Evolutionary conservation across 1,139 yeast species (phyloP), one percentile per base, ranked within the genome.

Genomic region (Blastobotrys arbuscula): DNA sequence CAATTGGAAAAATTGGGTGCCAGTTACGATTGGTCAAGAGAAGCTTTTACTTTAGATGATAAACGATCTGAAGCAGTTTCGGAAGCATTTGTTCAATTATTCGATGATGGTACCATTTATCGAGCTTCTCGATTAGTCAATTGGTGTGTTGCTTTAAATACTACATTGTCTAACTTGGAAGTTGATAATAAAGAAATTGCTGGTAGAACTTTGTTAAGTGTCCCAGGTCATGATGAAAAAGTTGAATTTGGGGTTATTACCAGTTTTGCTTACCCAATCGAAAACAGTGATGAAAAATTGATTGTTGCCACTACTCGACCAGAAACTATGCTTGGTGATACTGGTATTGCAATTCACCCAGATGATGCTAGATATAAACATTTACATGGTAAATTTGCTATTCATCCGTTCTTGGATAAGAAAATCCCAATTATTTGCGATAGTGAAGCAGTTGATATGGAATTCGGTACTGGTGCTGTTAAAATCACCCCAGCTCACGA

Each of bases 401-500:
- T 79, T 58, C 98, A 92, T 71, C 98, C 98, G 54, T 86, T 92
- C 71, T 72, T 88, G 60, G 87, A 84, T 65, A 84, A 90, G 67
- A 76, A 79, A 64, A 71, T 92, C 50, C 98, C 98, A 57, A 88
- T 92, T 64, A 74, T 92, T 54, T 79, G 90, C 50, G 98, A 92
- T 67, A 67, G 82, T 36, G 96, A 88, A 70, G 94, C 97, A 37
- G 98, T 92, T 55, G 98, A 92, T 69, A 92, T 92, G 97, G 96
- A 87, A 69, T 92, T 92, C 60, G 98, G 98, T 77, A 92, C 98
- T 57, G 98, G 98, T 83, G 98, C 98, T 40, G 98, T 92, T 57
- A 92, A 92, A 73, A 92, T 92, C 65, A 92, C 98, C 20, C 98
- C 98, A 52, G 97, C 96, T 48, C 98, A 92, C 69, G 98, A 92